A percentile compares a stretch with the other conserved stretches of the same genome.
phyloP scores from a whole-genome alignment of 345 rosid genomes.

The Heritiera littoralis region DNA sequence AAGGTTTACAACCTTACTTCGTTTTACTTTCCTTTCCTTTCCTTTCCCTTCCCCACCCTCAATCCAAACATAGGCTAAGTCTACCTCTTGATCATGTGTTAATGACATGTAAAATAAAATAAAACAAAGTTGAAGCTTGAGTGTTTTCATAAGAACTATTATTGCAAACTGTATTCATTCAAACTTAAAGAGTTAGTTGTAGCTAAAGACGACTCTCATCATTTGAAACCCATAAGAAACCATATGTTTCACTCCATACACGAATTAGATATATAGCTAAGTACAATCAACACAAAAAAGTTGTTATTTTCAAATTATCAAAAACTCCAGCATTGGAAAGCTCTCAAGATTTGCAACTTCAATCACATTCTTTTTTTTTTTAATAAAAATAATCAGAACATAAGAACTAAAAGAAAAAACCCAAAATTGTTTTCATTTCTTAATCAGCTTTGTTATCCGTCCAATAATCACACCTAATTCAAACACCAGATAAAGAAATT shows the following conservation, averaged over 20 bases:
- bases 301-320: neutral
- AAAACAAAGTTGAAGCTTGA: neutral
- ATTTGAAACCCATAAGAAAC: neutral
- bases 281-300: neutral
- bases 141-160: neutral
- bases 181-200: neutral
- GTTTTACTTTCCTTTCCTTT: too few relatives aligned
- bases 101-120: neutral
- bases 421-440: neutral
- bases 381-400: neutral
- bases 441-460: neutral
- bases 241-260: neutral
- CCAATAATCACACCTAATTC: neutral
- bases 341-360: neutral
- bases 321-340: neutral
- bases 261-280: neutral
- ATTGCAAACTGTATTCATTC: neutral
- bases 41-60: too few relatives aligned
- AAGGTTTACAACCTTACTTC: too few relatives aligned
- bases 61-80: too few relatives aligned
- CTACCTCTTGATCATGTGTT: neutral
- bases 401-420: neutral
- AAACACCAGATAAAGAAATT: slow-evolving; percentile 8
- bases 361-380: neutral
- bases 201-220: neutral